These are phyloP conservation scores for Populus hybrid DNA, from an alignment of 441 rosid species.

Conservation along the genomic window DNA sequence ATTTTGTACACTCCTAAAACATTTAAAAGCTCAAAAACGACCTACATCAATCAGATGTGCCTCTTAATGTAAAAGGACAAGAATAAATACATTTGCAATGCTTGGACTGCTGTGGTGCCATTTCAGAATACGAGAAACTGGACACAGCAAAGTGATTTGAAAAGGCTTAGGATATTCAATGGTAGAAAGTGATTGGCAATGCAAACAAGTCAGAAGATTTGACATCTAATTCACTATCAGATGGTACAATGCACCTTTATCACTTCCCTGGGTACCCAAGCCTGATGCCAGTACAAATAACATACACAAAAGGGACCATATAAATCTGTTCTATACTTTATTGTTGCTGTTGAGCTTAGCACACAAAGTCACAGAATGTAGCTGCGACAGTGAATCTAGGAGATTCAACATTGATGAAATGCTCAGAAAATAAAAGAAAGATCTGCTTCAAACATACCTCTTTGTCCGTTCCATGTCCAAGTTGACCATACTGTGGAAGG, in stretches of 20 bases:
- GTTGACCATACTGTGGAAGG: constrained; percentile 31
- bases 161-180: neutral
- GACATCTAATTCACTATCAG: neutral
- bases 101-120: neutral
- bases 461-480: constrained; percentile 30
- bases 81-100: neutral
- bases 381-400: neutral
- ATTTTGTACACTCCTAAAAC: neutral
- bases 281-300: neutral
- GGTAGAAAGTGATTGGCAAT: neutral
- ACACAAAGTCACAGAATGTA: neutral
- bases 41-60: neutral
- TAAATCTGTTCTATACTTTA: neutral
- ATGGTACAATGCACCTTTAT: neutral
- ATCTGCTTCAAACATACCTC: constrained; percentile 13
- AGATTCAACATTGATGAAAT: neutral
- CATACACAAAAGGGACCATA: neutral
- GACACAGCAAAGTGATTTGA: neutral
- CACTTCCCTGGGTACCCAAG: neutral
- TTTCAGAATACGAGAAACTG: neutral
- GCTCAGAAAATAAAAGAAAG: neutral
- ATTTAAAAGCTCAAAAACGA: neutral
- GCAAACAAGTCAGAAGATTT: neutral
- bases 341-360: no score
- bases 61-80: neutral